phyloP scores from a whole-genome alignment of 2,329 filamentous ascomycete genomes.

The Xylaria multiplex region DNA sequence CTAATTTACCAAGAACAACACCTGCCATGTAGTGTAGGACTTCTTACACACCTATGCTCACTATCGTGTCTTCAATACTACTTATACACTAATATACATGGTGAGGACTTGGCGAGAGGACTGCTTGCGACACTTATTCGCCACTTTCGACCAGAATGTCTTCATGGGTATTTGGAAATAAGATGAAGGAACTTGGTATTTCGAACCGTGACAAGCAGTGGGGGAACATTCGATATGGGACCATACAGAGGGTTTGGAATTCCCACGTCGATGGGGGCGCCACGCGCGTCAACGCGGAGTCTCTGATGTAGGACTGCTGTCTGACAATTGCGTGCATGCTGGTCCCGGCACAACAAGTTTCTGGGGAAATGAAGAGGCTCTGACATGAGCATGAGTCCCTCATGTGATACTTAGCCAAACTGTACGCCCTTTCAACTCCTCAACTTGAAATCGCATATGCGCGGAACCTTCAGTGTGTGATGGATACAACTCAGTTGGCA shows the following conservation, averaged over 20 bases:
- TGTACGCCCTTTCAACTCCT: neutral
- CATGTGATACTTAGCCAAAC: neutral
- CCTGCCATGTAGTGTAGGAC: conserved; percentile 2
- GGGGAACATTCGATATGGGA: conserved; percentile 10
- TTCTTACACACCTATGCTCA: too few relatives aligned
- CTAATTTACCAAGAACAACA: conserved; percentile 4
- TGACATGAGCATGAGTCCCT: conserved; percentile 6
- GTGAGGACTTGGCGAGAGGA: conserved; percentile 9
- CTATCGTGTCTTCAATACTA: neutral
- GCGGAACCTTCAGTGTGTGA: neutral
- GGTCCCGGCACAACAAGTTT: conserved; percentile 3
- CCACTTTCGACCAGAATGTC: neutral
- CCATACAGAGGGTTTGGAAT: conserved; percentile 1
- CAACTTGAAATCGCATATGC: conserved; percentile 5
- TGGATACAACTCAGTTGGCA: neutral
- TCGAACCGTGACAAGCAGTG: too few relatives aligned
- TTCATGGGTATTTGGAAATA: conserved; percentile 14
- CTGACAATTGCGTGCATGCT: neutral
- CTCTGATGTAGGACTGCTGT: conserved; percentile 8
- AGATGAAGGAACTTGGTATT: conserved; percentile 7
- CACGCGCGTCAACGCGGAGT: neutral
- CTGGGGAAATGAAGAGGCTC: conserved; percentile 21
- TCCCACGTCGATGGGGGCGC: neutral
- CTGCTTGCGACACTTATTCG: conserved; percentile 4
- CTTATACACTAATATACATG: conserved; percentile 12